Percentiles rank a stretch among this genome's conserved stretches.
These are phyloP conservation scores for Dillenia turbinata DNA, from an alignment of 164 flowering plant species.

Conservation along the genomic window DNA sequence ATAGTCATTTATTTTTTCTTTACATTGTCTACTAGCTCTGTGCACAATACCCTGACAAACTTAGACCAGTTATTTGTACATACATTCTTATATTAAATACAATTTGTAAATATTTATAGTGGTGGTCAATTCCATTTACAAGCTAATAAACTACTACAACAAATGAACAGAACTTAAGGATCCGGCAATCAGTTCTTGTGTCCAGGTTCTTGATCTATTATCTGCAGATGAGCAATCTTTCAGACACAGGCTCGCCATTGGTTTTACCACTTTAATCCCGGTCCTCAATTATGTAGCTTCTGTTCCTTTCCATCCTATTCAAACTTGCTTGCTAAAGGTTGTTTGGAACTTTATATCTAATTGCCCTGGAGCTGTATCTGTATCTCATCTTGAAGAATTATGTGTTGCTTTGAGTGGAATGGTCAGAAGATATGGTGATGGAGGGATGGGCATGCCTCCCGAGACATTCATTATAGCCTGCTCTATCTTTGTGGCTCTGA, in stretches of 20 bases:
- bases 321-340: slow-evolving; percentile 61
- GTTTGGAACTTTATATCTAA: slow-evolving; percentile 47
- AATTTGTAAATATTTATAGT: too few relatives aligned
- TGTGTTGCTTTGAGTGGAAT: slow-evolving; percentile 47
- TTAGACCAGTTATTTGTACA: too few relatives aligned
- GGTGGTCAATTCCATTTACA: too few relatives aligned
- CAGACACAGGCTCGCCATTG: slow-evolving; percentile 69
- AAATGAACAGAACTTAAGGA: slow-evolving; percentile 58
- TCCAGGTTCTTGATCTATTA: slow-evolving; percentile 67
- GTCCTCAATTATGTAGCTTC: slow-evolving; percentile 63
- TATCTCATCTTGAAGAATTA: slow-evolving; percentile 58
- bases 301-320: slow-evolving; percentile 83
- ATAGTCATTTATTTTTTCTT: too few relatives aligned
- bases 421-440: slow-evolving; percentile 55
- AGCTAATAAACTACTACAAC: not conserved
- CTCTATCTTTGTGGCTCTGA: slow-evolving; percentile 59
- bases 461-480: slow-evolving; percentile 60
- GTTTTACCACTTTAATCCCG: slow-evolving; percentile 73
- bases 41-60: too few relatives aligned
- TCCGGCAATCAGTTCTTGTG: slow-evolving; percentile 56
- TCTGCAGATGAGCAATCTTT: slow-evolving; percentile 63
- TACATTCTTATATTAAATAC: too few relatives aligned
- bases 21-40: too few relatives aligned
- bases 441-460: slow-evolving; percentile 64
- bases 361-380: slow-evolving; percentile 71